Conservation (phyloP, 495 filamentous ascomycete genomes). For the Paragyromitra xinjiangensis region DNA sequence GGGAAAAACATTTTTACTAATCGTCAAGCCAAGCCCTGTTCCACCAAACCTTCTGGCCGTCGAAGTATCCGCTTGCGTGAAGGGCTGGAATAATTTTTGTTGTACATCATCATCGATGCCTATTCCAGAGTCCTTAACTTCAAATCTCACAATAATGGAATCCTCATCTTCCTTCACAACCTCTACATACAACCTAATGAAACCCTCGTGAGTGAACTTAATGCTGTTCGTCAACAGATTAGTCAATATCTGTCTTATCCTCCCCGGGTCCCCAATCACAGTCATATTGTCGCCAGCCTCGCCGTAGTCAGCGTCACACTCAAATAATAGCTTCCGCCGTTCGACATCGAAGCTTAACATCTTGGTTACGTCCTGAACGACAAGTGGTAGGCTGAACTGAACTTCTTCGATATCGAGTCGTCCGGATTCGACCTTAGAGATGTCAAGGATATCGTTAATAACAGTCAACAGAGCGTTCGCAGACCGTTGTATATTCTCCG, state of each 20-base stretch:
- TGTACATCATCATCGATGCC: conserved; percentile 80
- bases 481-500: conserved; percentile 80
- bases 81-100: conserved; percentile 81
- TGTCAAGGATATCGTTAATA: conserved; percentile 89
- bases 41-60: conserved; percentile 80
- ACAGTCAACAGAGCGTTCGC: conserved; percentile 83
- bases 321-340: conserved; percentile 63
- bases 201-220: conserved; percentile 82
- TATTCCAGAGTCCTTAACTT: conserved; percentile 82
- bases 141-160: conserved; percentile 66
- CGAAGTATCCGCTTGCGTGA: conserved; percentile 83
- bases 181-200: conserved; percentile 66
- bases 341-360: conserved; percentile 66
- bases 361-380: conserved; percentile 75
- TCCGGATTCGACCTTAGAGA: conserved; percentile 86
- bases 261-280: conserved; percentile 78
- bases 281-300: conserved; percentile 52
- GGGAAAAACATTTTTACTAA: conserved; percentile 70
- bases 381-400: conserved; percentile 77
- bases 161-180: conserved; percentile 64
- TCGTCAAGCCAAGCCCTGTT: conserved; percentile 81
- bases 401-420: conserved; percentile 77
- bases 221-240: conserved; percentile 90
- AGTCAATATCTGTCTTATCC: conserved; percentile 82
- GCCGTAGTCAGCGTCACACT: conserved; percentile 57